A percentile compares a stretch with the other conserved stretches of the same genome.
These are phyloP conservation scores for Thermochaetoides thermophila DNA, from an alignment of 495 filamentous ascomycete species.

Conservation along the genomic window DNA sequence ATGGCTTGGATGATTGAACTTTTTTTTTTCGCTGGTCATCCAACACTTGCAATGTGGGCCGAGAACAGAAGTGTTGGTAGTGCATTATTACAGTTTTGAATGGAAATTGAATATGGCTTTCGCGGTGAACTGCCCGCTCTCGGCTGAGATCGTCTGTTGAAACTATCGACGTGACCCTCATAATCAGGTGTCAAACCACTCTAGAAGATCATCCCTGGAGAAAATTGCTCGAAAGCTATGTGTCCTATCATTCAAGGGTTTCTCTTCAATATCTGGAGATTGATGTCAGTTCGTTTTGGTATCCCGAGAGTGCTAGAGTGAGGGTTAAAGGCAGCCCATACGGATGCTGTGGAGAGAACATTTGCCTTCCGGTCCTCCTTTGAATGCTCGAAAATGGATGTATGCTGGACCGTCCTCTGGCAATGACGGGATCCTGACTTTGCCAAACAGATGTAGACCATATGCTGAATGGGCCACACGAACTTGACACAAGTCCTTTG, in stretches of 20 bases:
- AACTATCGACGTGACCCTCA: too few species aligned
- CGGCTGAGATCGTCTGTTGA: too few species aligned
- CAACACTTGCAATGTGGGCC: too few species aligned
- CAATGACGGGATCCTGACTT: conserved; percentile 34
- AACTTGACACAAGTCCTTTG: conserved; percentile 32
- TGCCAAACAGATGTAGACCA: conserved; percentile 42
- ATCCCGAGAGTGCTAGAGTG: conserved; percentile 26
- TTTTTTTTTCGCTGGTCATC: too few species aligned
- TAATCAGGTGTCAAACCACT: conserved; percentile 41
- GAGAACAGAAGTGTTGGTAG: too few species aligned
- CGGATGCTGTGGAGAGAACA: conserved; percentile 37
- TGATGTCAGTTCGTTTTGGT: background rate
- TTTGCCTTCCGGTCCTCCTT: conserved; percentile 28
- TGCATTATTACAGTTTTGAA: too few species aligned
- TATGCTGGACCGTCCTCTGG: conserved; percentile 27
- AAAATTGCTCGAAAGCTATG: conserved; percentile 38
- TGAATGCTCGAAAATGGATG: conserved; percentile 38
- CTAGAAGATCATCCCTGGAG: conserved; percentile 34
- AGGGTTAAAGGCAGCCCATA: background rate
- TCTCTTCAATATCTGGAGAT: conserved; percentile 7
- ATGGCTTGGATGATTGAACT: conserved; percentile 28
- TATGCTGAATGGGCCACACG: conserved; percentile 38
- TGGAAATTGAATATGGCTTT: too few species aligned
- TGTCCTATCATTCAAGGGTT: too few species aligned
- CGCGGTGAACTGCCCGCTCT: too few species aligned